Base-by-base conservation (phyloP, 1,284 basidiomycete genomes). In the Leccinum pachyderme region DNA sequence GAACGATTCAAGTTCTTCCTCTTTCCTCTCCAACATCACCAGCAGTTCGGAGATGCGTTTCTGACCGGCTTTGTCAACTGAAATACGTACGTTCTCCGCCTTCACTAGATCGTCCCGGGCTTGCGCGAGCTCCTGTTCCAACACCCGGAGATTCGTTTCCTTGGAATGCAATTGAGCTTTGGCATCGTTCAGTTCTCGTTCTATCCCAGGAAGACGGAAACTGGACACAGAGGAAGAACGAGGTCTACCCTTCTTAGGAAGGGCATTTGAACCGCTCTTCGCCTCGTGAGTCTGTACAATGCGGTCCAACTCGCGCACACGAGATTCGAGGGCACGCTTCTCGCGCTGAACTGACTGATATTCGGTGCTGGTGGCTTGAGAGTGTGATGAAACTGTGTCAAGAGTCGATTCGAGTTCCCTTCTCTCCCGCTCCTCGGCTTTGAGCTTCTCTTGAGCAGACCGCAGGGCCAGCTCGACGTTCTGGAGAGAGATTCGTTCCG, bases 21-120 rank as follows among this genome's bases (percentile, higher is more conserved):
- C 78, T 59, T 77, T 78, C 57, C 79, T 78, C 51, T 81, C 79
- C 56, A 86, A 58, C n/a, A 66, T 62, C 2, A 70, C 69, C 55
- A 72, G 64, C 41, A 84, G 62, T 35, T 79, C 75, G 13, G 70
- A 67, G 1, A 86, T 67, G 58, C 78, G 72, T 22, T 66, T 66
- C 44, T 72, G 71, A 41, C 75, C 61, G 43, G 69, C 73, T 65
- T 73, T 80, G 61, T 86, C 84, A 24, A 75, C 53, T 2, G 82
- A 83, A 2, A 78, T 73, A 58, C 77, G 80, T 66, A 83, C 84
- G 56, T 90, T 90, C 60, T 84, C 80, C 9, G 75, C 67, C 51
- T 75, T 76, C 24, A 82, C 69, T 11, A 83, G 64, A 37, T 82
- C 75, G 8, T 72, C 68, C 52, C 84, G 81, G 3, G 74, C 70